phyloP scores from a whole-genome alignment of 2,329 filamentous ascomycete genomes.

The Apiospora hydei region DNA sequence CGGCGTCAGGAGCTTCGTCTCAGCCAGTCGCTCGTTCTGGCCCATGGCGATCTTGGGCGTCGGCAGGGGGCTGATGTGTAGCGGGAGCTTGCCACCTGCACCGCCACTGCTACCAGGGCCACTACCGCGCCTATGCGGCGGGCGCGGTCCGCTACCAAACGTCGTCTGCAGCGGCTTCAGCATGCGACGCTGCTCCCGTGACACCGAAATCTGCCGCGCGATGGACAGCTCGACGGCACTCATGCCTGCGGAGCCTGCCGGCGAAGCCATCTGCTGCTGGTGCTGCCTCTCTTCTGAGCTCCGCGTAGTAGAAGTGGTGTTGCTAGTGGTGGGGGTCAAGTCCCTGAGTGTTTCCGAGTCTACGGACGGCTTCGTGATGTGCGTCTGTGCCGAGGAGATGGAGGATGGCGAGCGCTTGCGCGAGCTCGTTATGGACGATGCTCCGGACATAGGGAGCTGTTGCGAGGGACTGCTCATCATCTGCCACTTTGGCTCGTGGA shows the following conservation, averaged over 20 bases:
- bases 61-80: conserved; percentile 32
- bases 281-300: not conserved
- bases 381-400: conserved; percentile 43
- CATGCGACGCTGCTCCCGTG: conserved; percentile 65
- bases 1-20: conserved; percentile 54
- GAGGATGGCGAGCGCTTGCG: conserved; percentile 44
- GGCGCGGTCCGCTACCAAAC: conserved; percentile 33
- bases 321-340: conserved; percentile 32
- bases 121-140: conserved; percentile 26
- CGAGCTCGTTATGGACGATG: conserved; percentile 36
- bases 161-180: conserved; percentile 59
- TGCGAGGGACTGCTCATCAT: conserved; percentile 52
- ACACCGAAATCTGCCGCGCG: conserved; percentile 72
- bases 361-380: conserved; percentile 43
- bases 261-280: not conserved
- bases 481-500: conserved; percentile 55
- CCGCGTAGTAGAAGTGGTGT: conserved; percentile 36
- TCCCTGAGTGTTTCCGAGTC: conserved; percentile 42
- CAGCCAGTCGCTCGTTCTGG: conserved; percentile 45
- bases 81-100: not conserved
- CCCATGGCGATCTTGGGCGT: conserved; percentile 36
- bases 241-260: conserved; percentile 36
- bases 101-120: conserved; percentile 15
- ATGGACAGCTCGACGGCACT: conserved; percentile 71
- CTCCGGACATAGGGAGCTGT: conserved; percentile 41